Conservation (phyloP, 306 rosid species). For the Rosa multiflora region DNA sequence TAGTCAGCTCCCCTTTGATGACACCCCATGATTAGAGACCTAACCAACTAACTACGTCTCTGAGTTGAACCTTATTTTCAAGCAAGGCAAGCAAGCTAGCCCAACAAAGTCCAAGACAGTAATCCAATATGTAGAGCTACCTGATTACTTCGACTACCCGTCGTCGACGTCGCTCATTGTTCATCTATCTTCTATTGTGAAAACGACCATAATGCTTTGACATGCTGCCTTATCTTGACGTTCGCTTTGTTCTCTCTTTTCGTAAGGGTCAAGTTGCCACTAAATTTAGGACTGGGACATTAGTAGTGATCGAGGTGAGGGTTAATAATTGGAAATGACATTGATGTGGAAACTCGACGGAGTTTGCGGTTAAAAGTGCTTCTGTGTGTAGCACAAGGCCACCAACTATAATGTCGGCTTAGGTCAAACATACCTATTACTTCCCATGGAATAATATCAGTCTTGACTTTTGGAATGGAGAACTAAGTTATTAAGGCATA, state of each 20-base stretch:
- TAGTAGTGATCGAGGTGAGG: background rate
- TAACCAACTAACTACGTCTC: slow-evolving; percentile 12
- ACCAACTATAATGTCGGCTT: background rate
- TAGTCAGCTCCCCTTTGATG: background rate
- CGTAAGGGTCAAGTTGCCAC: slow-evolving; percentile 41
- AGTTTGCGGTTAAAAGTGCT: background rate
- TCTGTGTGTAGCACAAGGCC: background rate
- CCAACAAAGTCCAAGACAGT: slow-evolving; percentile 6
- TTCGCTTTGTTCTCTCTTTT: slow-evolving; percentile 6
- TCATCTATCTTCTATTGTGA: background rate
- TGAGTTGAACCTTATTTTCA: slow-evolving; percentile 19
- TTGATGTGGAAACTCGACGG: slow-evolving; percentile 34
- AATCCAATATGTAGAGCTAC: background rate
- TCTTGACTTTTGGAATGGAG: background rate
- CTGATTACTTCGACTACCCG: background rate
- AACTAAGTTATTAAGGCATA: background rate
- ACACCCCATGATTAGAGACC: slow-evolving; percentile 37
- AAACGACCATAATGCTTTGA: slow-evolving; percentile 11
- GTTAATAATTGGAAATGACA: slow-evolving; percentile 27
- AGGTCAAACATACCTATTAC: background rate
- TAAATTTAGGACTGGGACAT: background rate
- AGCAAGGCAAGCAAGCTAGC: background rate
- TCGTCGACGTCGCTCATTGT: background rate
- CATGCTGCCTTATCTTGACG: background rate
- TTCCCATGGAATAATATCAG: background rate